phyloP scores from a whole-genome alignment of 1,284 basidiomycete species.

The Earliella scabrosa region DNA sequence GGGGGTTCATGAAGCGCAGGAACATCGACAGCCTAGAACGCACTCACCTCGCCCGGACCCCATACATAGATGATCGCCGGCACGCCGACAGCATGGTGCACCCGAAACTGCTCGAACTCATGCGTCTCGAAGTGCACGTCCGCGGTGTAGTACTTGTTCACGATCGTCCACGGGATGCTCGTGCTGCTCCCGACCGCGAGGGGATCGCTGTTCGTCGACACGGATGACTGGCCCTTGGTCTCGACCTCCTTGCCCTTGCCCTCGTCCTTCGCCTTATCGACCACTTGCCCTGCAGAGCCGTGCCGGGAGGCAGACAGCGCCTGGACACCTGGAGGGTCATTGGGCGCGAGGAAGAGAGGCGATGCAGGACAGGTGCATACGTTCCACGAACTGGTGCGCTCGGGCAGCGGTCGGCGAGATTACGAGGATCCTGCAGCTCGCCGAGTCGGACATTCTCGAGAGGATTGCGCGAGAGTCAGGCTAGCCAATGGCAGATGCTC shows the following conservation, averaged over 20 bases:
- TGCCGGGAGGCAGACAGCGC: constrained; percentile 19
- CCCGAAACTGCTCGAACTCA: constrained; percentile 29
- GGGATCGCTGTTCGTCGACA: constrained; percentile 14
- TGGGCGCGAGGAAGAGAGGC: constrained; percentile 19
- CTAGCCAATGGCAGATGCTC: background rate
- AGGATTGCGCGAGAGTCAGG: background rate
- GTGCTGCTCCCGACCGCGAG: constrained; percentile 18
- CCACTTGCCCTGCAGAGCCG: background rate
- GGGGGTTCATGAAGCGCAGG: constrained; percentile 9
- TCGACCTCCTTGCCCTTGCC: background rate
- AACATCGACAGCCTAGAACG: constrained; percentile 9
- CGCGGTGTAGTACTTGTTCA: constrained; percentile 87
- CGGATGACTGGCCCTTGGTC: background rate
- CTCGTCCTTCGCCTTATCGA: background rate
- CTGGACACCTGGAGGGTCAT: constrained; percentile 32
- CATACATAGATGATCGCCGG: constrained; percentile 79
- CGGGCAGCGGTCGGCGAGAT: constrained; percentile 46
- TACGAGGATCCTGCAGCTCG: constrained; percentile 51
- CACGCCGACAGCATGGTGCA: constrained; percentile 44
- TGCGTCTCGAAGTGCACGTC: constrained; percentile 64
- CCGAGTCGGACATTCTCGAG: constrained; percentile 24
- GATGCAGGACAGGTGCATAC: constrained; percentile 41
- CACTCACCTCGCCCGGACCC: constrained; percentile 62
- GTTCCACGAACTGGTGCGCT: constrained; percentile 48
- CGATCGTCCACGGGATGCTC: constrained; percentile 75